Evolutionary conservation across 2,329 filamentous ascomycete genomes (phyloP).

Genomic region (Verticillium albo-atrum): DNA sequence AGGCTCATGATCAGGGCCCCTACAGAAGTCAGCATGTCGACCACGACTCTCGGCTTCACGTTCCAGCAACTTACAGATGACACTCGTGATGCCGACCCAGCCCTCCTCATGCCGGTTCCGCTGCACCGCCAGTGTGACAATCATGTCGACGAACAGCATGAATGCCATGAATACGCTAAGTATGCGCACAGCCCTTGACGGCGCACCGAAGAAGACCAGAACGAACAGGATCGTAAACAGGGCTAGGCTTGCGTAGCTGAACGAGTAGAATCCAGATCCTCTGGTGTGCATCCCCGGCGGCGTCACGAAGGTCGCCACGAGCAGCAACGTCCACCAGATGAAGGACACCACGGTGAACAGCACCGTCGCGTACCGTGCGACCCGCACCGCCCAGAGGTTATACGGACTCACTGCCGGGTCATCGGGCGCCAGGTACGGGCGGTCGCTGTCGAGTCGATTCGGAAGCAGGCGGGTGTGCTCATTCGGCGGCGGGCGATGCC

Average conservation of each 20-base stretch:
- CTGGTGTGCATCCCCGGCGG: slow-evolving; percentile 81
- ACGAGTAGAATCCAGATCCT: slow-evolving; percentile 89
- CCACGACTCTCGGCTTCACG: too few species aligned
- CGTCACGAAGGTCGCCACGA: slow-evolving; percentile 89
- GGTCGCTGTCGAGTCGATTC: slow-evolving; percentile 53
- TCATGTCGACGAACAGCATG: slow-evolving; percentile 68
- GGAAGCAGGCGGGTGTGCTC: slow-evolving; percentile 65
- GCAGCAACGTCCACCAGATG: slow-evolving; percentile 86
- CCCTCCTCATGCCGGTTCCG: slow-evolving; percentile 78
- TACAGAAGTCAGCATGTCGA: slow-evolving; percentile 8
- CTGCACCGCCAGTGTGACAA: slow-evolving; percentile 73
- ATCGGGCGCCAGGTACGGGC: slow-evolving; percentile 29
- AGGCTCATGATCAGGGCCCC: slow-evolving; percentile 73
- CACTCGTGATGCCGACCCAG: slow-evolving; percentile 84
- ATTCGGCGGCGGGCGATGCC: slow-evolving; percentile 28
- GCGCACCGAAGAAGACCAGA: slow-evolving; percentile 82
- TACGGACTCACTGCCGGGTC: slow-evolving; percentile 67
- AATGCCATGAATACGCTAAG: slow-evolving; percentile 63
- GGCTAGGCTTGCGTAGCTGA: slow-evolving; percentile 76
- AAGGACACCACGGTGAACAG: slow-evolving; percentile 72
- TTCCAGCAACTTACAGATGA: slow-evolving; percentile 51
- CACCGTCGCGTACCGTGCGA: slow-evolving; percentile 73
- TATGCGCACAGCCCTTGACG: slow-evolving; percentile 73
- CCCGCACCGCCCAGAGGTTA: slow-evolving; percentile 87
- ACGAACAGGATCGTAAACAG: slow-evolving; percentile 70